phyloP scores from a whole-genome alignment of 768 basidiomycete genomes.

The Auriscalpium vulgare region DNA sequence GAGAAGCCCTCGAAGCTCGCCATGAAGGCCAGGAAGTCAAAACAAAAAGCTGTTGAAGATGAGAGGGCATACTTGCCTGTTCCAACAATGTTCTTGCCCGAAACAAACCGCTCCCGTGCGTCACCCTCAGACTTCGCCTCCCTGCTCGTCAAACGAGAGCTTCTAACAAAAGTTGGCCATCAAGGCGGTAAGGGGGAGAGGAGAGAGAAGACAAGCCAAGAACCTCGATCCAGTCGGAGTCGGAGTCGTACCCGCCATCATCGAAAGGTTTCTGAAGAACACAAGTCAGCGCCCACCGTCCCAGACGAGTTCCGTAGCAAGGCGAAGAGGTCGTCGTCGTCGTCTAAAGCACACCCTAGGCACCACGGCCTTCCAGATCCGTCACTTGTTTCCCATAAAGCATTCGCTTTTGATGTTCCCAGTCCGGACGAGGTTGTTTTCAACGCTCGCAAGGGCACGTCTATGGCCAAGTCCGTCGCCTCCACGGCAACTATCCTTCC shows the following conservation, averaged over 20 bases:
- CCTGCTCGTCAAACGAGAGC: conserved; percentile 9
- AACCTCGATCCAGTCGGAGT: neutral
- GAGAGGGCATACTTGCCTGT: conserved; percentile 26
- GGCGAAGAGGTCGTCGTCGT: conserved; percentile 2
- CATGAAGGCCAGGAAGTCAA: conserved; percentile 58
- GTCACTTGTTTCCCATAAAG: conserved; percentile 6
- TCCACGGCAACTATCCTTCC: conserved; percentile 9
- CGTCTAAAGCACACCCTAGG: conserved; percentile 6
- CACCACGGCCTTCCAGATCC: neutral
- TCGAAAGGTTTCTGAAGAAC: neutral
- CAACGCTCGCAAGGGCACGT: conserved; percentile 70
- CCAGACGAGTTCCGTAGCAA: conserved; percentile 4
- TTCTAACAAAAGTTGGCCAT: conserved; percentile 14
- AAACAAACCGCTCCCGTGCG: conserved; percentile 52
- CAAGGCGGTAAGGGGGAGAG: conserved; percentile 12
- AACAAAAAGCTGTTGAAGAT: conserved; percentile 31
- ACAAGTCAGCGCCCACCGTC: neutral
- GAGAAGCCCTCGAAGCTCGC: conserved; percentile 65
- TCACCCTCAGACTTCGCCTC: conserved; percentile 66
- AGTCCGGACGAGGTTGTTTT: conserved; percentile 91
- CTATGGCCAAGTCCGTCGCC: conserved; percentile 30
- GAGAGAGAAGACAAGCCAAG: conserved; percentile 5
- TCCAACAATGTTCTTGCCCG: conserved; percentile 52
- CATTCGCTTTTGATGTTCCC: conserved; percentile 69
- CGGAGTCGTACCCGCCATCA: neutral